Base-by-base conservation (phyloP, 2,329 filamentous ascomycete species). In the Drechmeria coniospora region DNA sequence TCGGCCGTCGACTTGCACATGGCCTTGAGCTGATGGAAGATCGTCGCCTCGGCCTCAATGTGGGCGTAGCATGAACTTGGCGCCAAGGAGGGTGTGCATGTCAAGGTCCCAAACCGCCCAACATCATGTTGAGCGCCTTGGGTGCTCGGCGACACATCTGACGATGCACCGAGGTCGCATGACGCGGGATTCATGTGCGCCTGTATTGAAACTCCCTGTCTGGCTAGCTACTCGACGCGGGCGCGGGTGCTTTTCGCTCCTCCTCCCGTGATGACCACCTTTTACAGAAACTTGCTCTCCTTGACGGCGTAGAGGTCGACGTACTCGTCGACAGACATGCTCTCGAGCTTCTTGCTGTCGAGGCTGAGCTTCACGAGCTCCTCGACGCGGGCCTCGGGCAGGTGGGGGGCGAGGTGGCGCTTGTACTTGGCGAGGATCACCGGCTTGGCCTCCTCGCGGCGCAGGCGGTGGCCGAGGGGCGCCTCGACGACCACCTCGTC, bases 391-490 rank as follows among this genome's bases (percentile, higher is more conserved):
- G 67, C 63, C 50, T 80, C 67, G 35, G 72, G 63, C 56, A 79
- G 92, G 63, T 94, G 87, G 29, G 79, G 80, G 44, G 68, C 70
- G 28, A 95, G 63, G 59, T 98, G 90, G 52, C 81, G 76, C 75
- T 86, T 79, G 65, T 83, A 98, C 68, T 98, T 98, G 55, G 74
- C 75, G 44, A 95, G 61, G 43, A 98, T 94, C 58, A 92, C 81
- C 33, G 90, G 90, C 72, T 95, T 95, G 44, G 90, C 90, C 69
- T 98, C 90, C 45, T 94, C 86, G 45, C 87, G 74, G 40, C 90
- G 69, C 49, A 90, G 66, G 40, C 79, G 78, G 65, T 98, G 90
- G 44, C 90, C 90, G 22, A 98, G 73, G 32, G 90, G 90, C 32
- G 90, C 87, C 65, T 94, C 86, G 30, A 98, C 80, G 26, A 80